Conservation (phyloP, 1,284 basidiomycete species). For the Ustilago hordei region DNA sequence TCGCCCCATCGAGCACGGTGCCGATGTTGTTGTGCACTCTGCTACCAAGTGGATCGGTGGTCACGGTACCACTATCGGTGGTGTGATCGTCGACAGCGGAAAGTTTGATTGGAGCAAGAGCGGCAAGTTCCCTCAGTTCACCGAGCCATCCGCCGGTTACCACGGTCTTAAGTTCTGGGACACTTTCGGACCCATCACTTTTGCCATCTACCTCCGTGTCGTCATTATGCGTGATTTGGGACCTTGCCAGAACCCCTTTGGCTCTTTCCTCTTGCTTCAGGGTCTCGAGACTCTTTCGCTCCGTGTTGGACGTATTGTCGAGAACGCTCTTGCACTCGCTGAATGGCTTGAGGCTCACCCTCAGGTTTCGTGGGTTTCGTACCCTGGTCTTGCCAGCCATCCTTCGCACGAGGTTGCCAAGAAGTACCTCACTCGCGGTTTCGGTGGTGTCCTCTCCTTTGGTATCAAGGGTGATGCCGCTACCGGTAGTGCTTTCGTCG, state of each 20-base stretch:
- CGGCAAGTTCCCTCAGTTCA: conserved; percentile 84
- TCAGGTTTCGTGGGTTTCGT: conserved; percentile 83
- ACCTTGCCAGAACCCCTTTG: conserved; percentile 82
- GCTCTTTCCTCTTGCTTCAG: conserved; percentile 83
- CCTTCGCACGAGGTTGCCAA: conserved; percentile 76
- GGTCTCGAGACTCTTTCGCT: conserved; percentile 88
- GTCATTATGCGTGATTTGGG: conserved; percentile 84
- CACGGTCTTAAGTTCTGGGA: conserved; percentile 76
- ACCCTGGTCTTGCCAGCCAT: conserved; percentile 80
- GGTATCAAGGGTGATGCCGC: conserved; percentile 79
- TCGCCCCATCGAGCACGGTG: conserved; percentile 81
- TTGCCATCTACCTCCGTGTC: conserved; percentile 79
- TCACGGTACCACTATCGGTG: conserved; percentile 87
- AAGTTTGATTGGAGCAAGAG: conserved; percentile 85
- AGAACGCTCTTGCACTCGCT: conserved; percentile 81
- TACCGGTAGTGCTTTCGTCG: conserved; percentile 78
- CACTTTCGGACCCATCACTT: conserved; percentile 80
- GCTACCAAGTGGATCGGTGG: conserved; percentile 94
- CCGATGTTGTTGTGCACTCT: conserved; percentile 87
- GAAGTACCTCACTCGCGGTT: conserved; percentile 71
- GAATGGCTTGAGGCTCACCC: conserved; percentile 80
- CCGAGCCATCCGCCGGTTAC: conserved; percentile 83
- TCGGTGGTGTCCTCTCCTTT: conserved; percentile 84
- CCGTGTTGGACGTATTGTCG: conserved; percentile 80
- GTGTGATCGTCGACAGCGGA: conserved; percentile 83